phyloP scores from a whole-genome alignment of 345 rosid species.

The Geranium rotundifolium region DNA sequence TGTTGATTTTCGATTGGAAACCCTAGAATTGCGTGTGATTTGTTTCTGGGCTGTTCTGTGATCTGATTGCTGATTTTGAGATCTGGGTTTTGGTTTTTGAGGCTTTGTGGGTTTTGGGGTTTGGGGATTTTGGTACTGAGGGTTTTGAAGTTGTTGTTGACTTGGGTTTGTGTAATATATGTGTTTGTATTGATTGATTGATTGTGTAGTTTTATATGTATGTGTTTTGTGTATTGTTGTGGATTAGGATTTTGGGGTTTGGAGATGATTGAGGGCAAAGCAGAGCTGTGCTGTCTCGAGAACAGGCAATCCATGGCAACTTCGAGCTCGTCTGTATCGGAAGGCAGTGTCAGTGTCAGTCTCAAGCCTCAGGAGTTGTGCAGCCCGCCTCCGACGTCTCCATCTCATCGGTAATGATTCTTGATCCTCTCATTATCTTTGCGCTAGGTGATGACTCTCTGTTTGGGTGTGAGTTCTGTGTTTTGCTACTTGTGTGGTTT shows the following conservation, averaged over 20 bases:
- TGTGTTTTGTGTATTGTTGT: conserved; percentile 3
- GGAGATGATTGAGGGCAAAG: conserved; percentile 37
- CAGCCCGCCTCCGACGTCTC: conserved; percentile 59
- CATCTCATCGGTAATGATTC: conserved; percentile 38
- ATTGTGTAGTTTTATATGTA: neutral
- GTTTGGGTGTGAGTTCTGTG: neutral
- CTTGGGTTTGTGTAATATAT: neutral
- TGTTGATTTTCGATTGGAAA: conserved; percentile 8
- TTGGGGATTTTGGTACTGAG: conserved; percentile 15
- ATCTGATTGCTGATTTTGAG: conserved; percentile 32
- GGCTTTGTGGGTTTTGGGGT: conserved; percentile 7
- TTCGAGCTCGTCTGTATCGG: conserved; percentile 70
- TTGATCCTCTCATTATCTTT: neutral
- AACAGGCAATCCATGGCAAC: conserved; percentile 73
- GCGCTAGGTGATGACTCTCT: neutral
- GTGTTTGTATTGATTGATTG: neutral
- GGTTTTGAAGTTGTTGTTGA: conserved; percentile 12
- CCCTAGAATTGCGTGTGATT: conserved; percentile 21
- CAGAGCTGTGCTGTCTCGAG: conserved; percentile 66
- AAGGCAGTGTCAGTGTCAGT: conserved; percentile 56
- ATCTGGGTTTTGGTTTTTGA: conserved; percentile 34
- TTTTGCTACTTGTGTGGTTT: no score
- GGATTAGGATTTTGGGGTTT: conserved; percentile 26
- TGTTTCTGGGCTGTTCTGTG: conserved; percentile 5
- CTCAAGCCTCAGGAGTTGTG: conserved; percentile 60